Evolutionary conservation across 495 filamentous ascomycete genomes (phyloP), one percentile per base, ranked within the genome.

Genomic region (Tuber calosporum): DNA sequence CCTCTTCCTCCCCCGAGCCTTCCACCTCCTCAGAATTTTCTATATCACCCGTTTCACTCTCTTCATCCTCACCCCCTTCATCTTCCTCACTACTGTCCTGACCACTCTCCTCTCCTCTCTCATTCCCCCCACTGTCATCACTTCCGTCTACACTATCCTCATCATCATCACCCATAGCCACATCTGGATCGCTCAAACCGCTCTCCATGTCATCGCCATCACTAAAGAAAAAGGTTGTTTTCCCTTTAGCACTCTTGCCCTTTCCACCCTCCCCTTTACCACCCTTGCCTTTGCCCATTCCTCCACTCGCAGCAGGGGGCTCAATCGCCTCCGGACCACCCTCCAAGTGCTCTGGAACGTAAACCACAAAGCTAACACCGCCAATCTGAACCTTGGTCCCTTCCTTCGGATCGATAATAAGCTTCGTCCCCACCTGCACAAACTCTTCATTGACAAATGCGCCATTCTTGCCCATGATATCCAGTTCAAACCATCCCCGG

Each of bases 381-480:
- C 80, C 80, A 48, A 81, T 82, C 73, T 81, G 79, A 9, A 81
- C 79, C 66, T 77, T 71, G 72, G 80, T 78, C 7, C 79, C 80
- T 4, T 66, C 69, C 42, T 73, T 36, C 5, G 53, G 53, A 17
- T 73, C 67, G 13, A 81, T 72, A 0, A 81, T 74, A 71, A 78
- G 79, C 30, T 74, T 82, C 3, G 77, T 81, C 15, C 79, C 79
- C 11, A 69, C 70, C 26, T 79, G 70, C 30, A 82, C 78, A 75
- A 75, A 90, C 69, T 89, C 86, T 43, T 91, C 91, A 69, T 97
- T 90, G 68, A 92, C 88, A 74, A 94, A 96, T 42, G 91, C 90
- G 41, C 93, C 93, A 80, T 97, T 97, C 77, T 89, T 88, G 69
- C 94, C 93, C 78, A 94, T 84, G 4, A 96, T 89, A 53, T 90